A percentile compares a stretch with the other conserved stretches of the same genome.
phyloP scores from a whole-genome alignment of 495 filamentous ascomycete genomes.

The Neurospora sp. region DNA sequence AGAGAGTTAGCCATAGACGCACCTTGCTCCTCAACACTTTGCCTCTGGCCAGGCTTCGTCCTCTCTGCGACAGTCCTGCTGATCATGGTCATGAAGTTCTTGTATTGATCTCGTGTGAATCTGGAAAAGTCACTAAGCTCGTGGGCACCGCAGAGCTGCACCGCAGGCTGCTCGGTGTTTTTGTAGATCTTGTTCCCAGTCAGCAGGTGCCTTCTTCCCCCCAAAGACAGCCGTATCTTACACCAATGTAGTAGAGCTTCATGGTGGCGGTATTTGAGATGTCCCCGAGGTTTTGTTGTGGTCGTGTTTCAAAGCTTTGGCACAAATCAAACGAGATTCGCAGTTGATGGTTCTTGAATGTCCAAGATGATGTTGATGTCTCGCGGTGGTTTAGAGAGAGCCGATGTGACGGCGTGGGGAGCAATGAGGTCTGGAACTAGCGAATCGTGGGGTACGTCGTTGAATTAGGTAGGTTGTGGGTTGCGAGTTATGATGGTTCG shows the following conservation, averaged over 20 bases:
- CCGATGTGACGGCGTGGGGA: not conserved
- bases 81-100: constrained; percentile 62
- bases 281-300: not conserved
- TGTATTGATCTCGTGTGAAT: constrained; percentile 62
- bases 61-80: constrained; percentile 67
- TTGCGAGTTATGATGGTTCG: not conserved
- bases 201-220: constrained; percentile 1
- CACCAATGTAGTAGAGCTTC: constrained; percentile 63
- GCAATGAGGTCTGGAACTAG: not conserved
- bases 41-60: constrained; percentile 75
- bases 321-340: not conserved
- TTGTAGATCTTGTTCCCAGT: constrained; percentile 14
- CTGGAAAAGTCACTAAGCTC: constrained; percentile 73
- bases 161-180: constrained; percentile 50
- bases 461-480: not conserved
- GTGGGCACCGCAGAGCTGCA: constrained; percentile 71
- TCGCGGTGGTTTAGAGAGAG: not conserved
- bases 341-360: not conserved
- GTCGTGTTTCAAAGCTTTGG: not conserved
- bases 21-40: constrained; percentile 86
- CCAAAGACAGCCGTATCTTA: not conserved
- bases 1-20: constrained; percentile 7
- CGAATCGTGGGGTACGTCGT: not conserved
- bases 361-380: not conserved
- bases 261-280: constrained; percentile 42